Evolutionary conservation across 805 yeast genomes (phyloP), one percentile per base, ranked within the genome.

Genomic region (Huiozyma sinensis): DNA sequence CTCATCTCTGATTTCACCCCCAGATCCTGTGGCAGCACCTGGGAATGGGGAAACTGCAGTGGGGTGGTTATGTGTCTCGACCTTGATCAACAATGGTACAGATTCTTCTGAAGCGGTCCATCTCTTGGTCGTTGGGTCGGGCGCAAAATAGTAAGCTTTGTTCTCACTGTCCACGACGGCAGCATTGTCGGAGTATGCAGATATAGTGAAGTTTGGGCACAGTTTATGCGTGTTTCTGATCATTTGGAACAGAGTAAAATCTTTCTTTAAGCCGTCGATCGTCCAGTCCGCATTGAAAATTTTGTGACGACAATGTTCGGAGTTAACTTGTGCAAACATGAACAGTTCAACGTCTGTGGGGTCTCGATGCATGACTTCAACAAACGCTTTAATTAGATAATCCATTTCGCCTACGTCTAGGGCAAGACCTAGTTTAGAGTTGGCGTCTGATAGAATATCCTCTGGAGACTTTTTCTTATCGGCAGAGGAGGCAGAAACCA

Each of bases 1-100:
- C 70, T 92, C 99, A 66, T 92, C 99, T 74, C 99, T 85, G 58
- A 92, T 92, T 68, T 92, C 99, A 71, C 99, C 99, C 64, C 99
- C 99, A 8, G 97, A 89, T 50, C 99, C 99, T 10, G 99, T 92
- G 37, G 99, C 95, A 31, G 99, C 99, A 65, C 99, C 99, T 3
- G 98, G 89, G 68, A 87, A 92, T 36, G 99, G 99, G 27, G 97
- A 90, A 5, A 92, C 97, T 1, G 98, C 98, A 28, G 99, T 92
- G 44, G 99, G 99, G 65, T 92, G 99, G 69, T 92, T 92, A 66
- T 92, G 99, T 28, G 99, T 92, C 68, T 92, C 99, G 42, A 92
- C 98, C 65, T 92, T 92, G 59, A 89, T 85, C 53, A 92, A 70
- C 58, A 94, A 86, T 51, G 89, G 92, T 17, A 90, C 94, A 40